Evolutionary conservation across 1,284 basidiomycete genomes (phyloP).

Genomic region (Cutaneotrichosporon curvatum): DNA sequence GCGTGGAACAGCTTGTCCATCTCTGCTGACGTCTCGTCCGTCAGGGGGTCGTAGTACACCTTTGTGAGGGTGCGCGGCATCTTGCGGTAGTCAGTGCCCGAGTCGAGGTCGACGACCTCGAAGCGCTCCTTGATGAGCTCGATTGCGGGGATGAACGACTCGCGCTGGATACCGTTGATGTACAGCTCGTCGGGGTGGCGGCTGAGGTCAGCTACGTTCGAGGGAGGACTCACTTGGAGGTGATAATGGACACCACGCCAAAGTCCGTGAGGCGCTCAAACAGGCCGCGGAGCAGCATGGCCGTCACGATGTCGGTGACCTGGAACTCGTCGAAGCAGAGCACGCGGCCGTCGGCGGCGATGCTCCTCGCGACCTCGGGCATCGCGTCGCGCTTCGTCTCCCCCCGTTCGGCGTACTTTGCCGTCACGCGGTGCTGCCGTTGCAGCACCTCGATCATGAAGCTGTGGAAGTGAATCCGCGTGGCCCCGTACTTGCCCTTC

Average conservation of each 20-base stretch:
- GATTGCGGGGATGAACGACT: constrained; percentile 94
- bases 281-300: constrained; percentile 90
- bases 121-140: constrained; percentile 83
- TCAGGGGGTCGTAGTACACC: constrained; percentile 81
- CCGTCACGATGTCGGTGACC: constrained; percentile 97
- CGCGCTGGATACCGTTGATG: constrained; percentile 96
- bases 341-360: constrained; percentile 77
- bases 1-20: constrained; percentile 76
- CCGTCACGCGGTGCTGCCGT: constrained; percentile 60
- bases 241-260: constrained; percentile 91
- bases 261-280: constrained; percentile 76
- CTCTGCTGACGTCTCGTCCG: constrained; percentile 54
- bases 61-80: constrained; percentile 82
- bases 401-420: constrained; percentile 49
- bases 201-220: constrained; percentile 49
- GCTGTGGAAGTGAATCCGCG: constrained; percentile 90
- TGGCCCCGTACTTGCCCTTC: constrained; percentile 51
- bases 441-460: constrained; percentile 99
- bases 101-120: constrained; percentile 84
- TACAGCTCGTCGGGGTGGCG: constrained; percentile 96
- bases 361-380: constrained; percentile 75
- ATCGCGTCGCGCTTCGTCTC: constrained; percentile 66
- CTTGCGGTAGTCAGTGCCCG: constrained; percentile 92
- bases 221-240: constrained; percentile 70
- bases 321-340: constrained; percentile 99